Percentiles rank a stretch among this genome's conserved stretches.
These are phyloP conservation scores for Dioszegia crocea DNA, from an alignment of 768 basidiomycete genomes.

Conservation along the genomic window DNA sequence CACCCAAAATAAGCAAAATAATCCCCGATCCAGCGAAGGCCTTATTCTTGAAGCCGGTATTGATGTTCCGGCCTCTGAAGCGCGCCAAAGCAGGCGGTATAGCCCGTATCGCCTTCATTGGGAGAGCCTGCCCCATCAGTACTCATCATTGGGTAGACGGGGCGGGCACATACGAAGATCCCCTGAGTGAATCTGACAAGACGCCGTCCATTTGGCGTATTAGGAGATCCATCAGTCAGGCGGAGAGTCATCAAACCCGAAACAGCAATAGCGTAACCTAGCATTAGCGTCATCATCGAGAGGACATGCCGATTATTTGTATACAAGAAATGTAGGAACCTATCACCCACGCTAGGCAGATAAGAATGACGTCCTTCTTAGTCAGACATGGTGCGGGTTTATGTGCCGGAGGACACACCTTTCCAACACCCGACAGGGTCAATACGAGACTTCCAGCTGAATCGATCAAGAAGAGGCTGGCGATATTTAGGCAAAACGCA, in stretches of 20 bases:
- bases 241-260: constrained; percentile 75
- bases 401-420: not conserved
- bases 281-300: not conserved
- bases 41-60: too few relatives aligned
- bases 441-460: constrained; percentile 23
- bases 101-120: too few relatives aligned
- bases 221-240: constrained; percentile 15
- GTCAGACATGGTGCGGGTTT: not conserved
- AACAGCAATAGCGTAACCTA: constrained; percentile 60
- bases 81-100: too few relatives aligned
- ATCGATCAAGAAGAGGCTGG: constrained; percentile 26
- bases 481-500: constrained; percentile 28
- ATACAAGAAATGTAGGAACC: constrained; percentile 10
- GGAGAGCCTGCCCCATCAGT: too few relatives aligned
- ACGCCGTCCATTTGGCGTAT: constrained; percentile 8
- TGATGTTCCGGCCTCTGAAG: too few relatives aligned
- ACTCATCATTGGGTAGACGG: too few relatives aligned
- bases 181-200: not conserved
- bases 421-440: constrained; percentile 10
- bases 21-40: too few relatives aligned
- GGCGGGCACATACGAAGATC: not conserved
- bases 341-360: constrained; percentile 15
- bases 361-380: constrained; percentile 20
- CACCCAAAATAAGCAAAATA: too few relatives aligned
- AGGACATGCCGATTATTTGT: constrained; percentile 10